Evolutionary conservation across 495 filamentous ascomycete genomes (phyloP).

Genomic region (Ascobolus immersus): DNA sequence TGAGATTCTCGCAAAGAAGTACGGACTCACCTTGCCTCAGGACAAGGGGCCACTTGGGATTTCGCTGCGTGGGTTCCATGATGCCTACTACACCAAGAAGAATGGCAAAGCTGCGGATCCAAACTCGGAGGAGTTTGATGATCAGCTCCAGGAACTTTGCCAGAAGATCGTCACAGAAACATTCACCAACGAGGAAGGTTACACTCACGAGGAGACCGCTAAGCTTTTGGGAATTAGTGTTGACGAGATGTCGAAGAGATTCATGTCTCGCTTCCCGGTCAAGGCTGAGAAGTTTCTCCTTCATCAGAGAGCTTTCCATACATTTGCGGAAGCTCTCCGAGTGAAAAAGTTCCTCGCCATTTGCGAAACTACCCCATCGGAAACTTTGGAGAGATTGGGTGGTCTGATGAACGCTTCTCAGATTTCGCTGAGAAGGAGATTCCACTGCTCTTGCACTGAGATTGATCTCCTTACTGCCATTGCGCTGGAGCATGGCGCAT

Average conservation of each 20-base stretch:
- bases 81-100: slow-evolving; percentile 43
- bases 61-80: slow-evolving; percentile 65
- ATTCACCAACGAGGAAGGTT: slow-evolving; percentile 50
- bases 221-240: slow-evolving; percentile 40
- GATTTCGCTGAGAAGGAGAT: slow-evolving; percentile 52
- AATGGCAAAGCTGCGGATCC: slow-evolving; percentile 24
- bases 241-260: slow-evolving; percentile 41
- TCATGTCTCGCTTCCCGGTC: slow-evolving; percentile 52
- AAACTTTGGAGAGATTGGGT: slow-evolving; percentile 43
- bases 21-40: slow-evolving; percentile 37
- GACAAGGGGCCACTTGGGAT: slow-evolving; percentile 67
- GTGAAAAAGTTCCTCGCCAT: slow-evolving; percentile 60
- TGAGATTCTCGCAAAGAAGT: slow-evolving; percentile 37
- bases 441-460: slow-evolving; percentile 76
- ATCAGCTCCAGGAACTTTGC: slow-evolving; percentile 44
- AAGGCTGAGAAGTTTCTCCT: slow-evolving; percentile 61
- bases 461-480: slow-evolving; percentile 67
- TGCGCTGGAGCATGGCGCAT: slow-evolving; percentile 49
- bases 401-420: slow-evolving; percentile 74
- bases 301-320: slow-evolving; percentile 63
- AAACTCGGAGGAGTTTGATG: slow-evolving; percentile 25
- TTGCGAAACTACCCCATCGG: slow-evolving; percentile 26
- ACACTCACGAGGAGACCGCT: slow-evolving; percentile 73
- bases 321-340: slow-evolving; percentile 67
- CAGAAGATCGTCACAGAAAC: slow-evolving; percentile 35